phyloP scores from a whole-genome alignment of 768 basidiomycete species.

The Lactifluus pinguis region DNA sequence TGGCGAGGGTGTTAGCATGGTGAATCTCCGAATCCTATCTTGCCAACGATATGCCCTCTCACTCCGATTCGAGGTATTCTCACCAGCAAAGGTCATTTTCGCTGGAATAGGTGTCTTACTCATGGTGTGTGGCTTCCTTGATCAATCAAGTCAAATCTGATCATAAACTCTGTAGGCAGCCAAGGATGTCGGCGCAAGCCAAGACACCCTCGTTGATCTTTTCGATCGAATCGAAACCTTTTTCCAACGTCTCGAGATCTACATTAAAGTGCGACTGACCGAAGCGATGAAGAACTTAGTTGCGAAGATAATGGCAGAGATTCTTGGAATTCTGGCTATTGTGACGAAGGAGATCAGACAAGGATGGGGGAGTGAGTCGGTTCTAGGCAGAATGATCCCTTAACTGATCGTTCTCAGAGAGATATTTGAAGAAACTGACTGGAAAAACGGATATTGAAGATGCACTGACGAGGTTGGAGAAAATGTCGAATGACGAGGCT shows the following conservation, averaged over 20 bases:
- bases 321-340: background rate
- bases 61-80: background rate
- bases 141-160: background rate
- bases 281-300: no score
- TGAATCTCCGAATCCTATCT: background rate
- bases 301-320: background rate
- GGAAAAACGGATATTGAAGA: background rate
- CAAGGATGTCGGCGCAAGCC: background rate
- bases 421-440: background rate
- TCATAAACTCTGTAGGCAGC: background rate
- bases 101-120: background rate
- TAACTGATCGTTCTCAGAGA: background rate
- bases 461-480: background rate
- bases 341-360: background rate
- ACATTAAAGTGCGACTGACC: no score
- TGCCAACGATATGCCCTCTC: background rate
- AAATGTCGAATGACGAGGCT: background rate
- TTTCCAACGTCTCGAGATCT: background rate
- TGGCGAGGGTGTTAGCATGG: background rate
- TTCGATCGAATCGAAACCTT: conserved; percentile 3
- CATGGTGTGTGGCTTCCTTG: background rate
- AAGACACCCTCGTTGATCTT: background rate
- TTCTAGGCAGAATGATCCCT: background rate
- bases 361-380: background rate
- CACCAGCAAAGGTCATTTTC: background rate